Base-by-base conservation (phyloP, 2,329 filamentous ascomycete genomes). In the Cladosporium halotolerans region DNA sequence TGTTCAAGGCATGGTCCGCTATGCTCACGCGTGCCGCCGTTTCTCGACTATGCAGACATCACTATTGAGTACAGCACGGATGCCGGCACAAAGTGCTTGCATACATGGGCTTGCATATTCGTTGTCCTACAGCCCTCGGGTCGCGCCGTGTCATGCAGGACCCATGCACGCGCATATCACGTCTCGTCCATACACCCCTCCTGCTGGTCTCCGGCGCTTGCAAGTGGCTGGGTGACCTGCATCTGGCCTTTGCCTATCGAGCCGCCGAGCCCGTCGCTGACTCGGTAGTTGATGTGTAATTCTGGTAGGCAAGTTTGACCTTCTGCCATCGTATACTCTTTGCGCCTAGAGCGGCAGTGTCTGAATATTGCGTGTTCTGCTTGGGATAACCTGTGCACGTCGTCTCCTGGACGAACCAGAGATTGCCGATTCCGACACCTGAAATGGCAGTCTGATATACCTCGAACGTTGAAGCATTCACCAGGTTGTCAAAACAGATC, bases 131-230 rank as follows among this genome's bases (percentile, higher is more conserved):
- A 28, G 23, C 23, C 23, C 13, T 38, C 45, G 45, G 45, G 16
- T 48, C 45, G 45, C 45, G 16, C 45, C 45, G 45, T 39, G n/a
- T 14, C 8, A 39, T 39, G 36, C 36, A 39, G 36, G 36, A 47
- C 43, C 50, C 50, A 45, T 46, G 50, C 42, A 46, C 40, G 31
- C 19, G 50, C 50, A 53, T 47, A 34, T 53, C 11, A 31, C 50
- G 13, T 41, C 44, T 39, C 50, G 38, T 47, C 50, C 50, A 53
- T 43, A 34, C 43, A 40, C n/a, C 16, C n/a, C 34, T 16, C 31
- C 36, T 18, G 23, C 10, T 7, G 40, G 9, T 14, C 28, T 10
- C 36, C 19, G 50, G 50, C 50, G 50, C 50, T 53, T 53, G 41
- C 50, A 34, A 53, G 43, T 46, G 50, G 50, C 48, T 44, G 48